Evolutionary conservation across 257 asterid species (phyloP), one percentile per base, ranked within the genome.

Genomic region (Schizonepeta tenuifolia): DNA sequence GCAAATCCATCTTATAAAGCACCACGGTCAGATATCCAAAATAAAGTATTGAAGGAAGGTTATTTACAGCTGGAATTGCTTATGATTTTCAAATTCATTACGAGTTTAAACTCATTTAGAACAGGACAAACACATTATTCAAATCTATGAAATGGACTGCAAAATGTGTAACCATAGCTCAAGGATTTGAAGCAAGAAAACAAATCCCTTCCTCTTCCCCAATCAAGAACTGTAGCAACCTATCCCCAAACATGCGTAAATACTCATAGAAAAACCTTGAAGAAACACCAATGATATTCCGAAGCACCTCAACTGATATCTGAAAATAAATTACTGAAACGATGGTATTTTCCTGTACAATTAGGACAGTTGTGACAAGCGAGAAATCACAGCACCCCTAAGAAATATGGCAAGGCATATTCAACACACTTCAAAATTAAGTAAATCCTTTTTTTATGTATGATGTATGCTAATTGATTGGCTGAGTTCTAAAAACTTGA

Each of bases 51-150:
- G 47, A 60, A 57, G 41, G 41, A n/a, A 58, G 31, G 24, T 1
- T 8, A 15, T 59, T 9, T 49, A 83, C 24, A 11, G 64, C 58
- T 54, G 41, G 54, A 70, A 75, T 46, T 67, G 31, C 59, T 47
- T 50, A 18, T 24, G 36, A 41, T 59, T 36, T 41, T n/a, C 28
- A 55, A 43, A 18, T 55, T 26, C 43, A 24, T 13, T 21, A 51
- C 31, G 50, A 69, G 51, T 47, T 59, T 4, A 47, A 50, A 28
- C 51, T 18, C 10, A 49, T 49, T 44, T 18, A 69, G 17, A 28
- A 50, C 12, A 49, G 17, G 28, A 67, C 21, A 35, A 67, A 40
- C 36, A 8, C 26, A 18, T 43, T 47, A 54, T 24, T 44, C 60
- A 21, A 38, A 44, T 41, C 53, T 44, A 57, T 43, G 38, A 14